phyloP scores from a whole-genome alignment of 768 basidiomycete genomes.

The Phylloporus rhodoxanthus region DNA sequence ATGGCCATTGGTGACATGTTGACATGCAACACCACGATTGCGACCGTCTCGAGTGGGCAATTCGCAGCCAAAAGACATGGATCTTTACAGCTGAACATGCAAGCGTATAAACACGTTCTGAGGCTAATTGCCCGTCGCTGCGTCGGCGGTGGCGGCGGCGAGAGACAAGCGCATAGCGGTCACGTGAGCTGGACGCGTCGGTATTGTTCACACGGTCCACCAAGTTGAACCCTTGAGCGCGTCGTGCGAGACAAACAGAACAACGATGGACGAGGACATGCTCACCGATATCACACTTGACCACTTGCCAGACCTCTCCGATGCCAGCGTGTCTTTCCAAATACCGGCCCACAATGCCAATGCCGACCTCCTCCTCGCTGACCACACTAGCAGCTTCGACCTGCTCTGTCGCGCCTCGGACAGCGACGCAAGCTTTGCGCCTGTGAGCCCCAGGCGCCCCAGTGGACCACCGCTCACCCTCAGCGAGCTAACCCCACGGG shows the following conservation, averaged over 20 bases:
- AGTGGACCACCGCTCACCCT: constrained; percentile 33
- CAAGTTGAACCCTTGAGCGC: constrained; percentile 4
- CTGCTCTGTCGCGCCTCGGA: constrained; percentile 31
- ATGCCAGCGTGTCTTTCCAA: constrained; percentile 40
- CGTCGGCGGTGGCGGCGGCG: neutral
- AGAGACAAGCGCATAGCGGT: neutral
- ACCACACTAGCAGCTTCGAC: constrained; percentile 37
- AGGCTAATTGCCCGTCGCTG: neutral
- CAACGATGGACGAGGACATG: constrained; percentile 17
- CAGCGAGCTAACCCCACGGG: constrained; percentile 39
- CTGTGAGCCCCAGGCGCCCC: constrained; percentile 24
- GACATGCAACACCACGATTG: constrained; percentile 6
- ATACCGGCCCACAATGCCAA: constrained; percentile 37
- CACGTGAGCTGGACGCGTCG: constrained; percentile 30
- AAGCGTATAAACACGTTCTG: neutral
- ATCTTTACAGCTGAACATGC: neutral
- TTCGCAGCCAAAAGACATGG: neutral
- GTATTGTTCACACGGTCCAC: constrained; percentile 18
- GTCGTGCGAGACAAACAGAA: too few species aligned
- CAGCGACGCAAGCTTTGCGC: constrained; percentile 36
- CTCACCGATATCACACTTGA: constrained; percentile 42
- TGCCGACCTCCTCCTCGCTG: constrained; percentile 34
- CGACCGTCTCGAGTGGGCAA: neutral
- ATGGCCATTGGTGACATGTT: constrained; percentile 13
- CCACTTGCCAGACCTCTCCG: constrained; percentile 51